Evolutionary conservation across 2,329 filamentous ascomycete genomes (phyloP).

Genomic region (Neophaeococcomyces aloes): DNA sequence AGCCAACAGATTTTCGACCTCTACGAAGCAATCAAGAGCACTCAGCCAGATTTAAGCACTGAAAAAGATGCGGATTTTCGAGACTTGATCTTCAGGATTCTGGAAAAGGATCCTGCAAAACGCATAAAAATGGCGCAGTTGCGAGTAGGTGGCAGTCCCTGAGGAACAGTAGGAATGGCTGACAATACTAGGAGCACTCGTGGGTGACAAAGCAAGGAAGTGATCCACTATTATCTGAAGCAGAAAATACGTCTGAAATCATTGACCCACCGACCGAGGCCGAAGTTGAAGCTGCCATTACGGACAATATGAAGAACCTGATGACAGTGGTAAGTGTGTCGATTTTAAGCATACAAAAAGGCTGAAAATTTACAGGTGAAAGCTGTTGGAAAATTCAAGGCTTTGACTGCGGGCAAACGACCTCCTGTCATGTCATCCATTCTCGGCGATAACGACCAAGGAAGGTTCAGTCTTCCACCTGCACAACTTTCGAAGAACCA

Average conservation of each 20-base stretch:
- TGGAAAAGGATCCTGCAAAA: slow-evolving; percentile 76
- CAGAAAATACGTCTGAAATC: slow-evolving; percentile 75
- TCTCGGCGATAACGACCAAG: slow-evolving; percentile 43
- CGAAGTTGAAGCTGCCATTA: slow-evolving; percentile 84
- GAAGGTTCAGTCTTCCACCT: slow-evolving; percentile 49
- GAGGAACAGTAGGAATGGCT: slow-evolving; percentile 6
- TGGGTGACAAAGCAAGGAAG: slow-evolving; percentile 79
- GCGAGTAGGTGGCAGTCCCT: slow-evolving; percentile 49
- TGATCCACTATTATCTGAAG: slow-evolving; percentile 66
- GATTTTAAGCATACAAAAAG: too few relatives aligned
- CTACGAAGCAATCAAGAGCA: slow-evolving; percentile 74
- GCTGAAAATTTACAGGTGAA: too few relatives aligned
- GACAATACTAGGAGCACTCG: slow-evolving; percentile 58
- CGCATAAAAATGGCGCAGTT: slow-evolving; percentile 75
- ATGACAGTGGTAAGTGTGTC: slow-evolving; percentile 88
- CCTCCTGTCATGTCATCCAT: slow-evolving; percentile 47
- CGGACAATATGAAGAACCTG: slow-evolving; percentile 75
- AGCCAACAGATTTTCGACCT: slow-evolving; percentile 69
- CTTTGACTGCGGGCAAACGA: slow-evolving; percentile 51
- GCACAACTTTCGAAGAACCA: slow-evolving; percentile 36
- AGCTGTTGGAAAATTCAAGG: slow-evolving; percentile 82
- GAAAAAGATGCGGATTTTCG: slow-evolving; percentile 58
- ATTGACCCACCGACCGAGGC: slow-evolving; percentile 78
- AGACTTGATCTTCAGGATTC: slow-evolving; percentile 60
- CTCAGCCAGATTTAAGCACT: slow-evolving; percentile 51